Evolutionary conservation across 768 basidiomycete species (phyloP), one percentile per base, ranked within the genome.

Genomic region (Tricholoma sp.): DNA sequence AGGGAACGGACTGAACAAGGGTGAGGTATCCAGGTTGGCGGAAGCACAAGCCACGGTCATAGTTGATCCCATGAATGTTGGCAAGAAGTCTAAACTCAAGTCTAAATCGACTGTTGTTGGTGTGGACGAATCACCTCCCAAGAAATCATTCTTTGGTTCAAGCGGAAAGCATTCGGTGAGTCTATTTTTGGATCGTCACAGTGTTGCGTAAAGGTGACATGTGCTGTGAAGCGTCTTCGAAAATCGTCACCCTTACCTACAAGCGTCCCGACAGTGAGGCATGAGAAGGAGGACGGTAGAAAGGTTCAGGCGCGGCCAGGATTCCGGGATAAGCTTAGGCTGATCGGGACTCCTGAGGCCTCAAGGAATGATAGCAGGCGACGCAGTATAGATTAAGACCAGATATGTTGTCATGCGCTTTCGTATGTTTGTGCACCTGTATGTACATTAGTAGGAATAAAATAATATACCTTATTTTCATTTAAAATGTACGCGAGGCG

Each of bases 21-120:
- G 29, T 17, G n/a, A 29, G 4, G 37, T 15, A 18, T 13, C 67
- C 18, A 72, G 74, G 67, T 74, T 81, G 6, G 65, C 80, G 17
- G 70, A 80, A n/a, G 81, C 83, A 32, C 88, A 85, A 64, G 79
- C 84, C 7, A 82, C 87, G 53, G 83, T 79, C 6, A 76, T 84
- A 56, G 71, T 86, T 44, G 85, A 86, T 52, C 78, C 80, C 5
- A 70, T 83, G 54, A 80, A 83, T 24, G 74, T 76, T 33, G 81
- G 79, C 66, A 70, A 71, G 44, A 77, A 70, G 61, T 69, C 68
- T 34, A 67, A 66, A 39, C 57, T 65, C 7, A 65, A 65, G 47
- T 56, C 62, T 18, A 60, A 63, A 6, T 24, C 20, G n/a, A 45
- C 44, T 45, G 20, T 12, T 24, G 20, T 10, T 24, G 11, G 20